These are phyloP conservation scores for Neurospora sp. DNA, from an alignment of 495 filamentous ascomycete species.

Conservation along the genomic window DNA sequence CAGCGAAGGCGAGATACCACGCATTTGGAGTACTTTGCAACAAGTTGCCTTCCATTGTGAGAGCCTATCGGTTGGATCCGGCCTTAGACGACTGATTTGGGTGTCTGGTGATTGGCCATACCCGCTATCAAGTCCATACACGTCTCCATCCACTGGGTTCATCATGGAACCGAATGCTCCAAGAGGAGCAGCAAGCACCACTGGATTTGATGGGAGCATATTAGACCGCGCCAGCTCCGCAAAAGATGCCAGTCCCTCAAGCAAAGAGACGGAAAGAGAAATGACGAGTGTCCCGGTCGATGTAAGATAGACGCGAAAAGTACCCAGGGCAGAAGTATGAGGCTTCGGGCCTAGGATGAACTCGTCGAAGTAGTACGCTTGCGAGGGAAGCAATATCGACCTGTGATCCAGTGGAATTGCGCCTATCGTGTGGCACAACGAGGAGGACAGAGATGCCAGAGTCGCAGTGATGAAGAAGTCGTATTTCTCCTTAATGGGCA, in stretches of 20 bases:
- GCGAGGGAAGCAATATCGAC: slow-evolving; percentile 26
- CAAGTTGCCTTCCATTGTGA: slow-evolving; percentile 31
- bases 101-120: slow-evolving; percentile 39
- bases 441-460: slow-evolving; percentile 33
- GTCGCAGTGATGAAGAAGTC: slow-evolving; percentile 36
- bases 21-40: slow-evolving; percentile 30
- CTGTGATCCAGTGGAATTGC: slow-evolving; percentile 35
- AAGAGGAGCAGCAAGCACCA: slow-evolving; percentile 35
- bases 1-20: slow-evolving; percentile 28
- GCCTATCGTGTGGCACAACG: slow-evolving; percentile 29
- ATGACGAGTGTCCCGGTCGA: slow-evolving; percentile 38
- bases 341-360: slow-evolving; percentile 9
- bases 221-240: slow-evolving; percentile 25
- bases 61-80: slow-evolving; percentile 29
- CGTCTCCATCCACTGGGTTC: slow-evolving; percentile 18
- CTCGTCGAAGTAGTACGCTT: slow-evolving; percentile 12
- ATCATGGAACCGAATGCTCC: slow-evolving; percentile 36
- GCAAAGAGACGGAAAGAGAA: slow-evolving; percentile 29
- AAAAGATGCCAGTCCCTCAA: slow-evolving; percentile 28
- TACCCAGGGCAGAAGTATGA: slow-evolving; percentile 29
- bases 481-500: slow-evolving; percentile 26
- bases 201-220: slow-evolving; percentile 24
- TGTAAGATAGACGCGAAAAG: slow-evolving; percentile 37
- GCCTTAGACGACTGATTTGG: slow-evolving; percentile 26
- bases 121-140: slow-evolving; percentile 13